Evolutionary conservation across 2,329 filamentous ascomycete genomes (phyloP).

Genomic region (Exophiala aquamarina): DNA sequence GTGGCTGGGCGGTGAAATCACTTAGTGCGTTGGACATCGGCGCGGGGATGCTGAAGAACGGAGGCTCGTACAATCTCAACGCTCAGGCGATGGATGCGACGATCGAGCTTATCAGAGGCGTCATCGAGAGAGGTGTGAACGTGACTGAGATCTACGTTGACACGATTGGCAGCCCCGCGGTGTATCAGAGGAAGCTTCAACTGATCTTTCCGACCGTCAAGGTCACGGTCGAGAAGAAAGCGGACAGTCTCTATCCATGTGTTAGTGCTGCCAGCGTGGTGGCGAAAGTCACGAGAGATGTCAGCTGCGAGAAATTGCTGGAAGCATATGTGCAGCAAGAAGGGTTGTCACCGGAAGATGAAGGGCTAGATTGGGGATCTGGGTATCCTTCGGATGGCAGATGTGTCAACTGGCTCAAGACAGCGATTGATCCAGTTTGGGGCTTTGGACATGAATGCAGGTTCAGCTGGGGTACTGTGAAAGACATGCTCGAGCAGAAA

Average conservation of each 20-base stretch:
- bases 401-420: constrained; percentile 77
- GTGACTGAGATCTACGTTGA: constrained; percentile 91
- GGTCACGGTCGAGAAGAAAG: constrained; percentile 83
- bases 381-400: constrained; percentile 88
- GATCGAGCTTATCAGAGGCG: constrained; percentile 73
- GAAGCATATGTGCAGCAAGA: constrained; percentile 48
- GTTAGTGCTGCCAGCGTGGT: constrained; percentile 93
- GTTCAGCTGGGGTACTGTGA: constrained; percentile 94
- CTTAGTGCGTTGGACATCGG: constrained; percentile 83
- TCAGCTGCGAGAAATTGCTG: constrained; percentile 79
- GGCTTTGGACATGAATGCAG: constrained; percentile 92
- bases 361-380: constrained; percentile 70
- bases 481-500: constrained; percentile 81
- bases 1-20: constrained; percentile 80
- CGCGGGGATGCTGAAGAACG: constrained; percentile 69
- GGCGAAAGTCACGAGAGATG: constrained; percentile 93
- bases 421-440: constrained; percentile 88
- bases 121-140: constrained; percentile 76
- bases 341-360: constrained; percentile 23
- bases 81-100: constrained; percentile 94
- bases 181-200: constrained; percentile 83
- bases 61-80: constrained; percentile 79
- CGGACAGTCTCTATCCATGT: constrained; percentile 86
- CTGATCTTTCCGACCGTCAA: constrained; percentile 75
- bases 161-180: constrained; percentile 79